Evolutionary conservation across 257 asterid species (phyloP), one percentile per base, ranked within the genome.

Genomic region (Salvia miltiorrhiza): DNA sequence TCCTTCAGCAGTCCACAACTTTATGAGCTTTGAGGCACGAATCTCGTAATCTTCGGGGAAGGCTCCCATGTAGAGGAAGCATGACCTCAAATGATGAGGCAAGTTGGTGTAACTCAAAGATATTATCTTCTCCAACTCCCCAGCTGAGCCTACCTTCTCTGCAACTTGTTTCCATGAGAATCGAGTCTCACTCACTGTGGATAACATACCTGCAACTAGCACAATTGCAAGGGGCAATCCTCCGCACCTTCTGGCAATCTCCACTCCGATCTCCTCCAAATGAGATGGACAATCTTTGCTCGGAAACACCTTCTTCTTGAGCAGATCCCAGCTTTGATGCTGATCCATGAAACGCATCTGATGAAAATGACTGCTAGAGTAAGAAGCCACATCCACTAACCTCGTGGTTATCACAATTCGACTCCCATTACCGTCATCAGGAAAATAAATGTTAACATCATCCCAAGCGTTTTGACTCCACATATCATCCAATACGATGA

Each of bases 1-100:
- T 1, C 58, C 73, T 40, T 69, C 73, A 7, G 73, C 73, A 7
- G 43, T 28, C 73, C 73, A 69, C 6, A 69, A 17, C 16, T 43
- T 69, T 33, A 69, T 12, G 19, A 56, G 65, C n/a, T 41, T 55
- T 3, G 73, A 69, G 35, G 28, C 73, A 10, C 11, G 57, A 2
- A 69, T 55, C 58, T 69, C 57, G 6, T 55, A 40, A 26, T 43
- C 66, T 35, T 41, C 57, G 0, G 73, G 73, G 12, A 69, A 69
- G 2, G 35, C 30, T 2, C 33, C 65, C 44, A 68, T 40, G 65
- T 68, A 68, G 4, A 55, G 3, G 65, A 67, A 67, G 24, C 72
- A 67, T 4, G 45, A 10, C 6, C 63, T 28, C 16, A 69, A 43
- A 6, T 43, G 45, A 55, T 24, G 58, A 11, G 74, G 67, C 74